Conservation (phyloP, 208 protist species). For the Novymonas esmeraldas region DNA sequence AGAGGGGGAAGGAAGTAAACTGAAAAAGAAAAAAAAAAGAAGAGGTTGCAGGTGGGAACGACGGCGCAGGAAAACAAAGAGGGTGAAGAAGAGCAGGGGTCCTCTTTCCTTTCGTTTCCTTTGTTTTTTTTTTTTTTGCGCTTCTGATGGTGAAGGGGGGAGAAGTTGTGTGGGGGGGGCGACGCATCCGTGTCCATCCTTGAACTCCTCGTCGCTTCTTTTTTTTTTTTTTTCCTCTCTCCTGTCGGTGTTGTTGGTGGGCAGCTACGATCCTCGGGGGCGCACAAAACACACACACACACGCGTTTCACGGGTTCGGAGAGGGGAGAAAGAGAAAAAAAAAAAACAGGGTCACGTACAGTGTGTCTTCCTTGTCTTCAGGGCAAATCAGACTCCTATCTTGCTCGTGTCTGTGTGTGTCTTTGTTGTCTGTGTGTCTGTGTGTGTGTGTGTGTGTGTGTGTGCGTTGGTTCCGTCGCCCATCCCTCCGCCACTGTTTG, state of each 20-base stretch:
- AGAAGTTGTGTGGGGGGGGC: no score
- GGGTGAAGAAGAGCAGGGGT: background rate
- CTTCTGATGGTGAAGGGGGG: no score
- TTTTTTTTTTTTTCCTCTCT: background rate
- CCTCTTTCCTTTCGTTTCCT: background rate
- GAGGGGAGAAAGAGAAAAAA: background rate
- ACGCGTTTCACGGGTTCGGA: no score
- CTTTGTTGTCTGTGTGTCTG: background rate
- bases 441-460: background rate
- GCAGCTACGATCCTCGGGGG: background rate
- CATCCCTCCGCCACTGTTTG: no score
- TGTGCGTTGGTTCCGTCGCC: background rate
- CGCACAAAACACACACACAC: background rate
- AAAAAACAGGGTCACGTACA: no score
- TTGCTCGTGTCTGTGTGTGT: no score
- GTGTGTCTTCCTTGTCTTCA: no score
- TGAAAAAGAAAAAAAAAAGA: background rate
- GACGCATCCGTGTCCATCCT: no score
- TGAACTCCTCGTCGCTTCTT: background rate
- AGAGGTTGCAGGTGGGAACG: no score
- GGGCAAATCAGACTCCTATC: no score
- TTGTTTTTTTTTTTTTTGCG: conserved; percentile 17
- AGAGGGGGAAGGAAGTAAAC: background rate
- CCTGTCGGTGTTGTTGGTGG: background rate
- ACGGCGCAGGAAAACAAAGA: background rate